Base-by-base conservation (phyloP, 768 basidiomycete genomes). In the Naganishia randhawae region DNA sequence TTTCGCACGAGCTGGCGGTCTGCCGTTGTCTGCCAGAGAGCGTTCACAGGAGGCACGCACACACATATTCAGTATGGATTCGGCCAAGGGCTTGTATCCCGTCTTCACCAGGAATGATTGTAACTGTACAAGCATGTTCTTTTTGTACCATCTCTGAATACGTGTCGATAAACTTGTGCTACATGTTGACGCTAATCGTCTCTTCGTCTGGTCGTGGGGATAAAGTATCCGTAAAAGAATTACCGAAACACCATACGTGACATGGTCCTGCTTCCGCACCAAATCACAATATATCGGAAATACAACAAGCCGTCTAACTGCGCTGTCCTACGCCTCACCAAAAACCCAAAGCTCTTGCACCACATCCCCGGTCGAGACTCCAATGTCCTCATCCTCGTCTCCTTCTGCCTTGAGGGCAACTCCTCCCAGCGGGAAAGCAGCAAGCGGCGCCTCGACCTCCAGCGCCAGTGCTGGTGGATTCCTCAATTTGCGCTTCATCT, bases 401-500 rank as follows among this genome's bases (percentile, higher is more conserved):
- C 57, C 68, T 2, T 64, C 63, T 25, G 29, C 66, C 6, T 62
- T 55, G 10, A 39, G 65, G 22, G 31, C 41, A 31, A 45, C 52
- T 0, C 66, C 65, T 32, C 52, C 54, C 3, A 54, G 32, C n/a
- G 69, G 68, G 68, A 74, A 74, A 14, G 69, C 68, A 10, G 45
- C 42, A 42, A 31, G 32, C 5, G 68, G 65, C 1, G 64, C 55
- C 27, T 78, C 75, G 5, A 74, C 65, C 22, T 80, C 78, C 33
- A 79, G 55, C 0, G 78, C 83, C 29, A 85, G 74, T 7, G 84
- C 85, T 0, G 86, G 94, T 52, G 92, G 89, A 74, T 86, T 87
- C 76, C 88, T 91, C 51, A 95, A 87, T 71, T 86, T 89, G 61
- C 91, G 83, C 70, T 85, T 87, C 33, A 84, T 82, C 75, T 96